Evolutionary conservation across 176 grass and related monocot species (phyloP).

Genomic region (Microstegium vimineum): DNA sequence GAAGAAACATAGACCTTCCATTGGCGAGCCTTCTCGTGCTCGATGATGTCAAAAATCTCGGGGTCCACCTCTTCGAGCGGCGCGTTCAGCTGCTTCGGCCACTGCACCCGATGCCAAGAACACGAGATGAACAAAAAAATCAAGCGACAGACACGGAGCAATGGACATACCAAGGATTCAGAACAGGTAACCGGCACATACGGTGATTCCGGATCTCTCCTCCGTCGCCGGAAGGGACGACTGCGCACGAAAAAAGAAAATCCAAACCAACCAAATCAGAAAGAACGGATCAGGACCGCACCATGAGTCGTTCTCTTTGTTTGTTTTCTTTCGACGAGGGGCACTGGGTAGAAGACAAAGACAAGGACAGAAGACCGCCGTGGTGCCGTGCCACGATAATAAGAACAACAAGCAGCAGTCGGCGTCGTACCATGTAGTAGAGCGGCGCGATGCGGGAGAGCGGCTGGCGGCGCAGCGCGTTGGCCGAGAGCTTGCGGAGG

Average conservation of each 20-base stretch:
- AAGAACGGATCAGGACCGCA: not conserved
- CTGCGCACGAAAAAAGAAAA: constrained; percentile 14
- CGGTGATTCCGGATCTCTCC: constrained; percentile 60
- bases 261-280: not conserved
- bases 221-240: constrained; percentile 60
- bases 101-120: constrained; percentile 41
- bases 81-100: constrained; percentile 85
- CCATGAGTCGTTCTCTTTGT: not conserved
- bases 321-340: not conserved
- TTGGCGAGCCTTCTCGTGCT: constrained; percentile 94
- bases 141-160: not conserved
- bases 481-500: constrained; percentile 60
- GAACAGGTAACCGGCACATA: constrained; percentile 14
- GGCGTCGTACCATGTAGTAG: constrained; percentile 50
- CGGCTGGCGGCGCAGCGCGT: constrained; percentile 41
- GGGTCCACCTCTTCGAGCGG: constrained; percentile 85
- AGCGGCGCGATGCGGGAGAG: constrained; percentile 48
- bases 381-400: not conserved
- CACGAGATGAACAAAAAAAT: not conserved
- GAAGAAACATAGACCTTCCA: constrained; percentile 66
- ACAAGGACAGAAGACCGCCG: not conserved
- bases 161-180: not conserved
- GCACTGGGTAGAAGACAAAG: not conserved
- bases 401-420: not conserved
- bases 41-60: constrained; percentile 85